These are phyloP conservation scores for Fusarium nygamai DNA, from an alignment of 2,329 filamentous ascomycete genomes.

Conservation along the genomic window DNA sequence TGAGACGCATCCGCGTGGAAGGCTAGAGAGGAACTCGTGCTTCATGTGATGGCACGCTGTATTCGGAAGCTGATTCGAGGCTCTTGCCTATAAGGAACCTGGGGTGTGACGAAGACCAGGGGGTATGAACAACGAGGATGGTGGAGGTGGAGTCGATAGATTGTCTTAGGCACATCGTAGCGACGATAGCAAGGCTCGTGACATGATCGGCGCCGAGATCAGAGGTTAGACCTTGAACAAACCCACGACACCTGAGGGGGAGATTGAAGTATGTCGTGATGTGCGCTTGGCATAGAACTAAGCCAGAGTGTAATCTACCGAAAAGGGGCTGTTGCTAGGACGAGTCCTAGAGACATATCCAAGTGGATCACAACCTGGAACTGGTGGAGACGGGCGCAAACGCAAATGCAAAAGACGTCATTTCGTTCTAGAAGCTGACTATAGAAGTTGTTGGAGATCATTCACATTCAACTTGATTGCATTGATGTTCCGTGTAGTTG, in stretches of 20 bases:
- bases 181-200: constrained; percentile 27
- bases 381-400: constrained; percentile 23
- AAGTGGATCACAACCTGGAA: constrained; percentile 11
- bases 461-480: background rate
- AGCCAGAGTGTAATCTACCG: constrained; percentile 35
- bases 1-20: constrained; percentile 5
- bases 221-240: constrained; percentile 21
- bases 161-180: constrained; percentile 24
- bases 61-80: constrained; percentile 32
- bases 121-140: constrained; percentile 3
- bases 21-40: constrained; percentile 8
- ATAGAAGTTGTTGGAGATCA: constrained; percentile 5
- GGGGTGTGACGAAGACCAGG: constrained; percentile 29
- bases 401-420: constrained; percentile 25
- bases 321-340: constrained; percentile 36
- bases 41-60: constrained; percentile 12
- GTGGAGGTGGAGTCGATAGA: constrained; percentile 29
- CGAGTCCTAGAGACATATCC: constrained; percentile 1
- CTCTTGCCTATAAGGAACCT: constrained; percentile 20
- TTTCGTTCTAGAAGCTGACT: constrained; percentile 42
- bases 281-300: constrained; percentile 36
- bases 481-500: background rate
- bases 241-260: constrained; percentile 13
- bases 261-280: constrained; percentile 35
- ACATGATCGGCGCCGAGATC: constrained; percentile 38